Conservation (phyloP, 78 protist genomes). For the Dictyostelium capitatum region DNA sequence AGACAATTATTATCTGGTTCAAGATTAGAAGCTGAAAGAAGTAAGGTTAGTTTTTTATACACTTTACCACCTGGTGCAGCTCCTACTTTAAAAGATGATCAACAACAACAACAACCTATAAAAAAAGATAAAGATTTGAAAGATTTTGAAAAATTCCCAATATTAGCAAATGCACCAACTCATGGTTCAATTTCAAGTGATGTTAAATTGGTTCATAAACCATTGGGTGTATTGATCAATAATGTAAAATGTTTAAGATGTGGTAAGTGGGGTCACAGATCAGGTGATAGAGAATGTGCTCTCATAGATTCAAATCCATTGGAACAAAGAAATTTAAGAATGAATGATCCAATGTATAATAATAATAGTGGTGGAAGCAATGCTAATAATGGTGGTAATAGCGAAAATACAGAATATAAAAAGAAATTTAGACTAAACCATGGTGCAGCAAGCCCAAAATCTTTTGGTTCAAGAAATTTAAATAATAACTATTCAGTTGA, state of each 20-base stretch:
- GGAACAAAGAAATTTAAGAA: constrained; percentile 38
- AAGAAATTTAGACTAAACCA: constrained; percentile 14
- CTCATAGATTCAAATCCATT: constrained; percentile 23
- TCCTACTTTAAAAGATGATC: not conserved
- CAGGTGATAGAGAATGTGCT: constrained; percentile 83
- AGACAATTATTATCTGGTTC: constrained; percentile 41
- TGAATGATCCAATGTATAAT: constrained; percentile 42
- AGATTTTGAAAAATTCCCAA: constrained; percentile 65
- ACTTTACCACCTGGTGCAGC: constrained; percentile 52
- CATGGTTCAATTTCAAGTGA: constrained; percentile 30
- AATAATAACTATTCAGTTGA: not conserved
- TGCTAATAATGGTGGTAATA: not conserved
- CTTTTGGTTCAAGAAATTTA: constrained; percentile 12
- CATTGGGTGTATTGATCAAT: constrained; percentile 70
- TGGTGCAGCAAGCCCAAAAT: constrained; percentile 21
- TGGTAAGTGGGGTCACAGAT: constrained; percentile 76
- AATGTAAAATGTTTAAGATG: constrained; percentile 80
- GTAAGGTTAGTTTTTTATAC: constrained; percentile 68
- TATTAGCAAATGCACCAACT: constrained; percentile 65
- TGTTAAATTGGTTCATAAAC: constrained; percentile 56
- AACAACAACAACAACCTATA: constrained; percentile 3
- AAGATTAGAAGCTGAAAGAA: constrained; percentile 47
- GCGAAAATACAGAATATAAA: not conserved
- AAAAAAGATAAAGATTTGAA: constrained; percentile 33
- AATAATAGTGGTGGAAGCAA: not conserved